Percentiles rank a stretch among this genome's conserved stretches.
These are phyloP conservation scores for Citrus mangshanensis DNA, from an alignment of 345 rosid species.

Conservation along the genomic window DNA sequence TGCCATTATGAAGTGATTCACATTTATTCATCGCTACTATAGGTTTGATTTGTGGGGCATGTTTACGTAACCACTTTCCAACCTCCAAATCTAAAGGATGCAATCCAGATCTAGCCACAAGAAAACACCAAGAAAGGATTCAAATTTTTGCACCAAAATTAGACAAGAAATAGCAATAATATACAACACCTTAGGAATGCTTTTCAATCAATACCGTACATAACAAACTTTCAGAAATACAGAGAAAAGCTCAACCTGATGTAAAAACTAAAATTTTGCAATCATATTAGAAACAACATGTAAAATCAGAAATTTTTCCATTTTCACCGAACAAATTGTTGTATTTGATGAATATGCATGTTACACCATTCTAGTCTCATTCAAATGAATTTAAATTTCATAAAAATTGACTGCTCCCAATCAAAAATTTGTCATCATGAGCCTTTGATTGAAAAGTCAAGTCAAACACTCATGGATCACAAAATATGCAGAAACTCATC, in stretches of 20 bases:
- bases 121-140: slow-evolving; percentile 14
- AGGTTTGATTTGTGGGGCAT: slow-evolving; percentile 72
- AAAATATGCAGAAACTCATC: background rate
- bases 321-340: background rate
- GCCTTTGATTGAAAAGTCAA: background rate
- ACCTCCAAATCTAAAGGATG: slow-evolving; percentile 95
- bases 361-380: background rate
- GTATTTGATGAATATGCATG: background rate
- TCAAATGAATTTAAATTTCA: background rate
- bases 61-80: slow-evolving; percentile 86
- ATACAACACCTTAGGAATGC: background rate
- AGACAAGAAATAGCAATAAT: background rate
- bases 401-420: background rate
- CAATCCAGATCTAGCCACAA: slow-evolving; percentile 59
- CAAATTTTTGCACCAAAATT: background rate
- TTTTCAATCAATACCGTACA: background rate
- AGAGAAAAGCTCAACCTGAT: background rate
- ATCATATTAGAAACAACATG: background rate
- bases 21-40: slow-evolving; percentile 82
- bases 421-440: background rate
- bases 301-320: background rate
- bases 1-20: slow-evolving; percentile 64
- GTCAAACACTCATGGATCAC: background rate
- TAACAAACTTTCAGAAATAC: background rate
- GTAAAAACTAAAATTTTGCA: background rate